Conservation (phyloP, 2,329 filamentous ascomycete genomes). For the Endothia cerciana region DNA sequence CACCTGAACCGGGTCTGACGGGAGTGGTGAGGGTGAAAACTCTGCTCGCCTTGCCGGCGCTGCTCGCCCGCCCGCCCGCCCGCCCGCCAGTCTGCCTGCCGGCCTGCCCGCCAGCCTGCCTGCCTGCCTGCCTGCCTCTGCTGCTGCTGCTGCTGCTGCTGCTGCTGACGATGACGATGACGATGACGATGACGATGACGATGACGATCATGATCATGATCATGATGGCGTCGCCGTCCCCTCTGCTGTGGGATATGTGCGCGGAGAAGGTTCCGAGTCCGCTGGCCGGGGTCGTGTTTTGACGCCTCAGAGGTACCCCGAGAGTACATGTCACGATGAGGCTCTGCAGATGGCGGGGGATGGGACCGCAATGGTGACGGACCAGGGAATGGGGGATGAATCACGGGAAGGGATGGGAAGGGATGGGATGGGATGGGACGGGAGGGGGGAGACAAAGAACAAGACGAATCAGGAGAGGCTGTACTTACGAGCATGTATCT, state of each 20-base stretch:
- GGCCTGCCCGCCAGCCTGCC: not conserved
- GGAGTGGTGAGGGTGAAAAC: constrained; percentile 1
- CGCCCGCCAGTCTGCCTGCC: too few species aligned
- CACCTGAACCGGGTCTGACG: not conserved
- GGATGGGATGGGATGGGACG: constrained; percentile 1
- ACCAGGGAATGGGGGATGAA: not conserved
- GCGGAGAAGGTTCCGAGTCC: not conserved
- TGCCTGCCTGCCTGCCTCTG: not conserved
- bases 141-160: not conserved
- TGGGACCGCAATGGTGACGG: constrained; percentile 5
- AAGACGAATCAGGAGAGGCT: not conserved
- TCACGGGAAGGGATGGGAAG: not conserved
- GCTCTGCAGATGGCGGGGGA: constrained; percentile 15
- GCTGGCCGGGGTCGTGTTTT: not conserved
- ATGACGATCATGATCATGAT: not conserved
- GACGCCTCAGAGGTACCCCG: constrained; percentile 1
- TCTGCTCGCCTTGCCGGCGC: constrained; percentile 3
- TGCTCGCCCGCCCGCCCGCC: not conserved
- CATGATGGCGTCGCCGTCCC: not conserved
- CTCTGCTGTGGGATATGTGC: not conserved
- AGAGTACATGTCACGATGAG: constrained; percentile 16
- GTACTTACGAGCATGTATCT: constrained; percentile 19
- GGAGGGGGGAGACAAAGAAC: not conserved
- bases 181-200: not conserved
- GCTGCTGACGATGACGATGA: not conserved